phyloP scores from a whole-genome alignment of 345 rosid species.

The Citrus australasica region DNA sequence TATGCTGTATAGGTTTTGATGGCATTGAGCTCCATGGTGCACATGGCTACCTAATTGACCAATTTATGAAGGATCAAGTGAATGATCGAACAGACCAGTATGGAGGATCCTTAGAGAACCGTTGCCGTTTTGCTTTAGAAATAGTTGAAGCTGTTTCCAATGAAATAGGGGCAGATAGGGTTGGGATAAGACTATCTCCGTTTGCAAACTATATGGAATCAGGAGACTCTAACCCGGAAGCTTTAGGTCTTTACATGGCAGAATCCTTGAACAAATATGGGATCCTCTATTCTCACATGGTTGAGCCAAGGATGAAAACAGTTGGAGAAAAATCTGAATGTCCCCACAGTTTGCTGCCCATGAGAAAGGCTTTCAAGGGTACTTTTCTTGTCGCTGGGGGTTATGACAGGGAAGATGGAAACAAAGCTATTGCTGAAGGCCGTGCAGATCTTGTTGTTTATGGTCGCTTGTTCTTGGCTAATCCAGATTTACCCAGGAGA shows the following conservation, averaged over 20 bases:
- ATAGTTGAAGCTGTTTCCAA: constrained; percentile 55
- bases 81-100: constrained; percentile 69
- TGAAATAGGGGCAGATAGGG: constrained; percentile 72
- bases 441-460: constrained; percentile 58
- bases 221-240: constrained; percentile 59
- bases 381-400: constrained; percentile 67
- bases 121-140: constrained; percentile 64
- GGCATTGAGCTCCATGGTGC: constrained; percentile 87
- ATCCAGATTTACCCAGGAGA: constrained; percentile 73
- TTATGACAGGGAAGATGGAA: constrained; percentile 48
- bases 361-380: constrained; percentile 67
- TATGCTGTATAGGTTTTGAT: constrained; percentile 51
- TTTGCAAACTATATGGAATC: constrained; percentile 47
- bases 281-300: constrained; percentile 65
- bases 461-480: constrained; percentile 61
- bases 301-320: constrained; percentile 58
- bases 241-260: constrained; percentile 57
- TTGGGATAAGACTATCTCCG: constrained; percentile 71
- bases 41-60: constrained; percentile 64
- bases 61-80: constrained; percentile 70
- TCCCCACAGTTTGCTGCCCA: constrained; percentile 40
- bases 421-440: constrained; percentile 39
- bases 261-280: constrained; percentile 52
- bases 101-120: constrained; percentile 67
- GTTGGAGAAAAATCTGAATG: constrained; percentile 20